Percentiles rank a stretch among this genome's conserved stretches.
Conservation (phyloP, 495 filamentous ascomycete genomes). For the Patellaria atrata region DNA sequence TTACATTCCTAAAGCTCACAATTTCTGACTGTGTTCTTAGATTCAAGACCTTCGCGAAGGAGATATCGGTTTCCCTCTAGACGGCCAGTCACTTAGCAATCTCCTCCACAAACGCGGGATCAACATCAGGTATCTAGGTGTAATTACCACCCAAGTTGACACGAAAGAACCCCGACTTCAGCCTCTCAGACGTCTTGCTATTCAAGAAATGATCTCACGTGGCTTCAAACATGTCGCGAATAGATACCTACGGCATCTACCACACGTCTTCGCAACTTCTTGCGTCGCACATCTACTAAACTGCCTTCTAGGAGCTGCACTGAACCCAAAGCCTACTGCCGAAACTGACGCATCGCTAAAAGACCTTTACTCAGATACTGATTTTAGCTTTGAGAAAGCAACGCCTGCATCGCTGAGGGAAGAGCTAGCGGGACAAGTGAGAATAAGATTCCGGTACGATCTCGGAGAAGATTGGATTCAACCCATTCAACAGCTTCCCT, state of each 20-base stretch:
- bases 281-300: constrained; percentile 85
- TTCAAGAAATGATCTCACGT: constrained; percentile 87
- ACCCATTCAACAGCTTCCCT: constrained; percentile 57
- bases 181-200: constrained; percentile 57
- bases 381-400: constrained; percentile 63
- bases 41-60: constrained; percentile 77
- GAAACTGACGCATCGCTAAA: constrained; percentile 62
- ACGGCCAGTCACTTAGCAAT: constrained; percentile 75
- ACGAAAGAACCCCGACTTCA: constrained; percentile 54
- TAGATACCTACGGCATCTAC: constrained; percentile 65
- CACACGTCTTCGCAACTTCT: constrained; percentile 56
- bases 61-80: constrained; percentile 95
- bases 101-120: constrained; percentile 95
- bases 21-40: too few species aligned
- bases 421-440: constrained; percentile 58
- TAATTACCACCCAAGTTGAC: constrained; percentile 53
- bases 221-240: constrained; percentile 86
- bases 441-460: constrained; percentile 59
- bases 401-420: constrained; percentile 54
- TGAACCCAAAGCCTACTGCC: constrained; percentile 62
- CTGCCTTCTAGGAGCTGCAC: constrained; percentile 67
- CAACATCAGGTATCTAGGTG: constrained; percentile 91
- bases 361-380: constrained; percentile 64
- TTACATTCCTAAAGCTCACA: too few species aligned
- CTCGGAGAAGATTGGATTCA: constrained; percentile 51